Evolutionary conservation across 139 green algal species (phyloP).

Genomic region (Chlorella sp.): DNA sequence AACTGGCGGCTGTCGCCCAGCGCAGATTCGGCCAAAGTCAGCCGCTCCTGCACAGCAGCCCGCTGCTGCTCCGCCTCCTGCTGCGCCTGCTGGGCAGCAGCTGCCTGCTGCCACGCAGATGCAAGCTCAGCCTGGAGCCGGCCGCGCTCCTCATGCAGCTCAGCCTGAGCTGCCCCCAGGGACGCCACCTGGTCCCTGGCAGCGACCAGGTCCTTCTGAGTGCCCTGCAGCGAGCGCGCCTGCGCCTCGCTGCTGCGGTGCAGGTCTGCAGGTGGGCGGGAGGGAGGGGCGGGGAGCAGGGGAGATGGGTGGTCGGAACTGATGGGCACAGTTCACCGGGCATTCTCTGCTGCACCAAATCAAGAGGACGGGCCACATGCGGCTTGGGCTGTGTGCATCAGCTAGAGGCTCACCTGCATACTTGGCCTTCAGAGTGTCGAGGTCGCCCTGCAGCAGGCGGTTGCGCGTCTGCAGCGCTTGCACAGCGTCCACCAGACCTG

Average conservation of each 20-base stretch:
- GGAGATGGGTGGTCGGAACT: too few relatives aligned
- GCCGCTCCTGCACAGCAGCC: not conserved
- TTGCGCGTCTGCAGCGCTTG: slow-evolving; percentile 43
- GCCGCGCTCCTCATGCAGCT: not conserved
- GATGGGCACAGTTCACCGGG: too few relatives aligned
- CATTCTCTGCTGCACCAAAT: too few relatives aligned
- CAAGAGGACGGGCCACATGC: too few relatives aligned
- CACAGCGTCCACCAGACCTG: slow-evolving; percentile 52
- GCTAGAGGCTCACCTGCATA: not conserved
- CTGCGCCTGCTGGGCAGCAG: not conserved
- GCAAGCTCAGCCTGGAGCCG: not conserved
- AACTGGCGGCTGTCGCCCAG: not conserved
- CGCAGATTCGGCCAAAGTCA: not conserved
- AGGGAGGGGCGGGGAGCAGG: too few relatives aligned
- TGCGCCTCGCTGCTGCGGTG: slow-evolving; percentile 1
- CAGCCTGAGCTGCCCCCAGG: not conserved
- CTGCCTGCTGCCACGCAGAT: not conserved
- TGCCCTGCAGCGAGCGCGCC: not conserved
- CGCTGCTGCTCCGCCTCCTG: not conserved
- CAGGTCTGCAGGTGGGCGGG: not conserved
- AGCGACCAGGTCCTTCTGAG: not conserved
- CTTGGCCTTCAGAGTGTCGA: slow-evolving; percentile 15
- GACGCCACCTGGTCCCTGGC: not conserved
- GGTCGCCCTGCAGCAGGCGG: slow-evolving; percentile 28
- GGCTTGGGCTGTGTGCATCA: too few relatives aligned